These are phyloP conservation scores for Blastobotrys robertii DNA, from an alignment of 805 yeast species.

Conservation along the genomic window DNA sequence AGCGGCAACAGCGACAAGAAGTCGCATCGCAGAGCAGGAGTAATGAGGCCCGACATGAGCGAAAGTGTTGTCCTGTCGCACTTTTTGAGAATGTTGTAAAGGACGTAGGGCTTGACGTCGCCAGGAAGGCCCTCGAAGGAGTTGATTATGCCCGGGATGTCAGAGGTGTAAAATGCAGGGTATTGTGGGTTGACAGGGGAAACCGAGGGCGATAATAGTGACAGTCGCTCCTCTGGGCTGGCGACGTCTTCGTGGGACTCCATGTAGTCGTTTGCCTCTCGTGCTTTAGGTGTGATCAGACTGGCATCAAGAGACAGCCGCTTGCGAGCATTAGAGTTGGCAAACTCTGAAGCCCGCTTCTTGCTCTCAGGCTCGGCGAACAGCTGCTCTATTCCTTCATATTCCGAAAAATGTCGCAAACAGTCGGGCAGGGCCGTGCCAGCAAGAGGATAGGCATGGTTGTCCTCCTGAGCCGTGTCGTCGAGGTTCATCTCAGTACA, in stretches of 20 bases:
- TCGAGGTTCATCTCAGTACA: too few relatives aligned
- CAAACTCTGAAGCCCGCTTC: background rate
- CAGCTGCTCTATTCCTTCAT: slow-evolving; percentile 6
- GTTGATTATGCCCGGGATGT: slow-evolving; percentile 20
- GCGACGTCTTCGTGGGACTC: background rate
- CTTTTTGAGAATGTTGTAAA: slow-evolving; percentile 45
- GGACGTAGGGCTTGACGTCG: slow-evolving; percentile 39
- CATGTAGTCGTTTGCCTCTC: background rate
- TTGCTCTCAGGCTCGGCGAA: slow-evolving; percentile 4
- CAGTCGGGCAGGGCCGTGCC: slow-evolving; percentile 6
- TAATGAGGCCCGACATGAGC: slow-evolving; percentile 43
- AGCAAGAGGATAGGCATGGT: slow-evolving; percentile 2
- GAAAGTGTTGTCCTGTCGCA: slow-evolving; percentile 55
- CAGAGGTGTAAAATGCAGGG: slow-evolving; percentile 2
- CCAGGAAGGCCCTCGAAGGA: slow-evolving; percentile 33
- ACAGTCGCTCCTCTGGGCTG: slow-evolving; percentile 1
- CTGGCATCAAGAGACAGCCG: too few relatives aligned
- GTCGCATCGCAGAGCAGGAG: slow-evolving; percentile 58
- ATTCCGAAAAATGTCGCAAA: slow-evolving; percentile 6
- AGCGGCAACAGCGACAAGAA: slow-evolving; percentile 59
- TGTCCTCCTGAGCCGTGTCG: too few relatives aligned
- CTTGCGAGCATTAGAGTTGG: too few relatives aligned
- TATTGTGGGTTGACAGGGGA: too few relatives aligned
- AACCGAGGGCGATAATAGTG: slow-evolving; percentile 1
- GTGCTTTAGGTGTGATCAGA: too few relatives aligned